phyloP scores from a whole-genome alignment of 2,329 filamentous ascomycete species.

The Elsinoe perseae region DNA sequence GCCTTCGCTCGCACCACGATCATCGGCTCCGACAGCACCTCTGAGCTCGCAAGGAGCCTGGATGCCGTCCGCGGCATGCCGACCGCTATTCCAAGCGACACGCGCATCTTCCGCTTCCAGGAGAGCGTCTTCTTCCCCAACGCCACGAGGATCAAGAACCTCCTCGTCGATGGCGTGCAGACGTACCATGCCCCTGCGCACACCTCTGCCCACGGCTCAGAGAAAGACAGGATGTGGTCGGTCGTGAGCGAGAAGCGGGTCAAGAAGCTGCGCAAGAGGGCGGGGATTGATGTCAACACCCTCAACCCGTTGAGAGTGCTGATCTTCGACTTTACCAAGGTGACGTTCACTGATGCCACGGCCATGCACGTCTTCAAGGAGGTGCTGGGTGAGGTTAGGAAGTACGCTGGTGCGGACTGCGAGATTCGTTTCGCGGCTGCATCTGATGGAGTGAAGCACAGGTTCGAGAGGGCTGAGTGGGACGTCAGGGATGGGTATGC shows the following conservation, averaged over 20 bases:
- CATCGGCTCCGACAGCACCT: conserved; percentile 18
- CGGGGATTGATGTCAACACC: conserved; percentile 28
- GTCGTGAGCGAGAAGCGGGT: conserved; percentile 45
- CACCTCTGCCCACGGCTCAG: conserved; percentile 30
- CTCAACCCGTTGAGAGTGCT: conserved; percentile 40
- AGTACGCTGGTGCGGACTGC: conserved; percentile 42
- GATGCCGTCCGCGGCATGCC: conserved; percentile 16
- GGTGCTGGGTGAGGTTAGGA: conserved; percentile 42
- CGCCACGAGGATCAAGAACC: conserved; percentile 45
- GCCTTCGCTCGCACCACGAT: conserved; percentile 44
- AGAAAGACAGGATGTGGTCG: conserved; percentile 47
- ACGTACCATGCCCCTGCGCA: conserved; percentile 39
- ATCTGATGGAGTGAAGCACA: conserved; percentile 32
- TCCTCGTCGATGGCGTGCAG: conserved; percentile 45
- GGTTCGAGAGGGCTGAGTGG: conserved; percentile 21
- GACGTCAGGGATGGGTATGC: conserved; percentile 7
- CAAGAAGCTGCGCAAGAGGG: conserved; percentile 37
- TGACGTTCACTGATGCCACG: conserved; percentile 49
- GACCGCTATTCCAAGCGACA: conserved; percentile 37
- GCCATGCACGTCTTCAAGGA: conserved; percentile 44
- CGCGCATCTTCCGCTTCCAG: conserved; percentile 50
- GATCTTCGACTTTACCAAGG: conserved; percentile 46
- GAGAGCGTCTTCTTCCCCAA: conserved; percentile 56
- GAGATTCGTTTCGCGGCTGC: conserved; percentile 46
- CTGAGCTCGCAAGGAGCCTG: conserved; percentile 19